Evolutionary conservation across 768 basidiomycete species (phyloP), one percentile per base, ranked within the genome.

Genomic region (Coprinopsis strossmayeri): DNA sequence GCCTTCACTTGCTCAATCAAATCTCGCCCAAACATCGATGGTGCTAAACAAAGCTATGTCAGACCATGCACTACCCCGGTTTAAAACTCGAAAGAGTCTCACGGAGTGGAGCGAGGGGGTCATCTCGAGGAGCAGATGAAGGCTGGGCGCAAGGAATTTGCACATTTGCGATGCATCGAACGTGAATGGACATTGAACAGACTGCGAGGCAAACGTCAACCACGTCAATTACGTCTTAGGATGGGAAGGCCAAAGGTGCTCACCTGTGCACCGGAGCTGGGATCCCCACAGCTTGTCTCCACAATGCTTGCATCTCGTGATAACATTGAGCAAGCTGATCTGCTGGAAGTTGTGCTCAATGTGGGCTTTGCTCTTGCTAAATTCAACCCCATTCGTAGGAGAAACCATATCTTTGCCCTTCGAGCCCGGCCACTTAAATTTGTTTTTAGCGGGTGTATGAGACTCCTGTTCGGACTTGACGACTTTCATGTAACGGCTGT

Each of bases 241-340:
- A 30, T 44, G 38, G 3, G 48, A 50, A 25, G 21, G 37, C 25
- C n/a, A 27, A 45, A n/a, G n/a, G 24, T 42, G 73, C 91, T 61
- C 61, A 92, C 95, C 74, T 55, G 84, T 78, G 62, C 96, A 99
- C 26, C 90, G 84, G 46, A 90, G 73, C 61, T 94, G 92, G n/a
- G 93, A 81, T 5, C 95, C 95, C 93, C 94, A 99, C 83, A 98
- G 83, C 72, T 98, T 99, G 61, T 98, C 96, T 27, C 84, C 85
- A 61, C 96, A 99, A 47, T 94, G 86, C 58, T 98, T 96, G 61
- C 96, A 99, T 34, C 90, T 78, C 24, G 90, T 84, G n/a, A n/a
- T n/a, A 50, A 96, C 88, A 30, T 94, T 80, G 49, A 98, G 70
- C 24, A 93, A 79, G 57, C 84, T 95, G 54, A 90, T 71, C 54